These are phyloP conservation scores for Salix exigua DNA, from an alignment of 345 rosid genomes.

Conservation along the genomic window DNA sequence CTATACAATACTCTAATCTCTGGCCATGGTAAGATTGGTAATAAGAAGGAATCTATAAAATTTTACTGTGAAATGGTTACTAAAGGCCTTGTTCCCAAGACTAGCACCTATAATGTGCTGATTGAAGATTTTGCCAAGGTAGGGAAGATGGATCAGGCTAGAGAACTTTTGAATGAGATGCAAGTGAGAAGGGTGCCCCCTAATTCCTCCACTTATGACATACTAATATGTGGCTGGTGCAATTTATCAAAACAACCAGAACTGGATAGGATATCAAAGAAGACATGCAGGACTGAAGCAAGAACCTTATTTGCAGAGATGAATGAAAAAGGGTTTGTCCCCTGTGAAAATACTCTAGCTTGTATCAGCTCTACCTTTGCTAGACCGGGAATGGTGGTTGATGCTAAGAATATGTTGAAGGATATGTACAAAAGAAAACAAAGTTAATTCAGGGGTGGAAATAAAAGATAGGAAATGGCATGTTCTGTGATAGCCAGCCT, in stretches of 20 bases:
- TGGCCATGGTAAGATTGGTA: slow-evolving; percentile 70
- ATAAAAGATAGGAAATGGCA: not conserved
- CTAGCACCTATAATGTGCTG: slow-evolving; percentile 72
- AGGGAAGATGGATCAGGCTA: slow-evolving; percentile 76
- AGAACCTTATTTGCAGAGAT: slow-evolving; percentile 54
- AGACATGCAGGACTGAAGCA: slow-evolving; percentile 54
- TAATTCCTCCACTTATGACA: slow-evolving; percentile 67
- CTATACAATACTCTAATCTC: slow-evolving; percentile 62
- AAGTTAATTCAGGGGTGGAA: slow-evolving; percentile 11
- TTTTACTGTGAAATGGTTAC: slow-evolving; percentile 74
- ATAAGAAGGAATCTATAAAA: slow-evolving; percentile 54
- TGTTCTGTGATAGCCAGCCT: not conserved
- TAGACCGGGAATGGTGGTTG: slow-evolving; percentile 54
- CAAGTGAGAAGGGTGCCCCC: slow-evolving; percentile 50
- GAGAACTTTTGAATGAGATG: slow-evolving; percentile 80
- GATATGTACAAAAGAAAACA: slow-evolving; percentile 46
- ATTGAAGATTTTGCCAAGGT: slow-evolving; percentile 55
- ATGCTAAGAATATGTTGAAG: slow-evolving; percentile 48
- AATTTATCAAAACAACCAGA: slow-evolving; percentile 47
- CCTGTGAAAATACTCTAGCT: slow-evolving; percentile 54
- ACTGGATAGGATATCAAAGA: slow-evolving; percentile 44
- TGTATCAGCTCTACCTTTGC: slow-evolving; percentile 60
- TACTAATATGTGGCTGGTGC: slow-evolving; percentile 69
- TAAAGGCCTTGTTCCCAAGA: slow-evolving; percentile 67
- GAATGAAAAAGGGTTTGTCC: slow-evolving; percentile 60